phyloP scores from a whole-genome alignment of 148 eudicot genomes.

The Heliamphora exappendiculata region DNA sequence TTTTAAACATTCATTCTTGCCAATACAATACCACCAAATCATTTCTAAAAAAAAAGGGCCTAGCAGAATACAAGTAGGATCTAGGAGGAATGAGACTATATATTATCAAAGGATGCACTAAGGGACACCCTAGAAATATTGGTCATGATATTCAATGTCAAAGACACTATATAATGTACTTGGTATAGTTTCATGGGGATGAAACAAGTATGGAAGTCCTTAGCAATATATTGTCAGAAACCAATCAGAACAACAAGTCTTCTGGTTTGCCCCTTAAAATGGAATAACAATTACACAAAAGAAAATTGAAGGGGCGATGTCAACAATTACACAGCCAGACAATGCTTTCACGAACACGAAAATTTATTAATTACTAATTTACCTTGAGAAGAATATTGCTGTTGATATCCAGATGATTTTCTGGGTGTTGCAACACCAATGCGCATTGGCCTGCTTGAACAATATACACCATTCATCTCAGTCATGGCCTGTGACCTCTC shows the following conservation, averaged over 20 bases:
- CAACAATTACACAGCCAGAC: not conserved
- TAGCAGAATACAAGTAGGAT: not conserved
- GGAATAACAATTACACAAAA: not conserved
- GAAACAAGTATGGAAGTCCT: not conserved
- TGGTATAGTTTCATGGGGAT: not conserved
- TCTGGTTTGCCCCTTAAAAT: no score
- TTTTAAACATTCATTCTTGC: not conserved
- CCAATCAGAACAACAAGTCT: not conserved
- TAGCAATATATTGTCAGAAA: not conserved
- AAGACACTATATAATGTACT: not conserved
- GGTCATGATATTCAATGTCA: not conserved
- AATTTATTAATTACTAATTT: slow-evolving; percentile 16
- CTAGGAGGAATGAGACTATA: not conserved
- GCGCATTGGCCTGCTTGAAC: slow-evolving; percentile 93
- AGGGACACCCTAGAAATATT: not conserved
- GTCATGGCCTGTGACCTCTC: slow-evolving; percentile 85
- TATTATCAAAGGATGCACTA: not conserved
- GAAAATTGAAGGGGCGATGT: not conserved
- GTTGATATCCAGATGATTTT: slow-evolving; percentile 82
- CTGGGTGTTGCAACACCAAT: slow-evolving; percentile 94
- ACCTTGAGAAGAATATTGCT: slow-evolving; percentile 43
- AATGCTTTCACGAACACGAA: not conserved
- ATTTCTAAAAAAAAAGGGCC: not conserved
- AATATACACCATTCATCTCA: slow-evolving; percentile 88
- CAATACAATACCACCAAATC: not conserved